Evolutionary conservation across 1,284 basidiomycete species (phyloP).

Genomic region (Laetiporus sulphureus): DNA sequence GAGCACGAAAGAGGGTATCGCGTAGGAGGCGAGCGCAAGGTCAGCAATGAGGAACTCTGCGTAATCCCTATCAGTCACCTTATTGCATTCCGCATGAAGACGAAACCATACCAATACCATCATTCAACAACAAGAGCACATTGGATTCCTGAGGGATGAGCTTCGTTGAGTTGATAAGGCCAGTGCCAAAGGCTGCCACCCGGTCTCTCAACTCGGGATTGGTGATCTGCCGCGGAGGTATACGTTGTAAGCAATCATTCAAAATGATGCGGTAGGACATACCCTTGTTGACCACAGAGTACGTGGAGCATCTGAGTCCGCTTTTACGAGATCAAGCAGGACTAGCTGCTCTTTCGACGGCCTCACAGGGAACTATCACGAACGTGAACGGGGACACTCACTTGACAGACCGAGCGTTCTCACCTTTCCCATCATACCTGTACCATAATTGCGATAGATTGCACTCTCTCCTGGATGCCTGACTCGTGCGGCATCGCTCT

Average conservation of each 20-base stretch:
- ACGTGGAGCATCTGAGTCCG: slow-evolving; percentile 57
- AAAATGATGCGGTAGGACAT: slow-evolving; percentile 3
- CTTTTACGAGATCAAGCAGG: slow-evolving; percentile 58
- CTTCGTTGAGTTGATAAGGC: slow-evolving; percentile 52
- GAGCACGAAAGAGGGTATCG: slow-evolving; percentile 66
- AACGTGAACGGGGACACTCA: background rate
- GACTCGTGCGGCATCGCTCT: slow-evolving; percentile 77
- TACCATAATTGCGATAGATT: slow-evolving; percentile 77
- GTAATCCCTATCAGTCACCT: background rate
- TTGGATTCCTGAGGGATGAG: slow-evolving; percentile 57
- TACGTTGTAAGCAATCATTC: background rate
- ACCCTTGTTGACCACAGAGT: slow-evolving; percentile 77
- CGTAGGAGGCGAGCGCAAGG: slow-evolving; percentile 65
- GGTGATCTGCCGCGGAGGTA: slow-evolving; percentile 43
- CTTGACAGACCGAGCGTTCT: slow-evolving; percentile 18
- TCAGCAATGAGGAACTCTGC: slow-evolving; percentile 73
- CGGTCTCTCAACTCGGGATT: slow-evolving; percentile 62
- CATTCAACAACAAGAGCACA: slow-evolving; percentile 67
- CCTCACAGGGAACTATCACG: slow-evolving; percentile 55
- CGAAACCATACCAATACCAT: slow-evolving; percentile 65
- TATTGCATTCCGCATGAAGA: background rate
- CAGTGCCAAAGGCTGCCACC: slow-evolving; percentile 59
- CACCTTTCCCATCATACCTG: slow-evolving; percentile 71
- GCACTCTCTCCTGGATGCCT: slow-evolving; percentile 71
- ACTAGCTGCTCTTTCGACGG: slow-evolving; percentile 65